Evolutionary conservation across 2,329 filamentous ascomycete species (phyloP), one percentile per base, ranked within the genome.

Genomic region (Onygena corvina): DNA sequence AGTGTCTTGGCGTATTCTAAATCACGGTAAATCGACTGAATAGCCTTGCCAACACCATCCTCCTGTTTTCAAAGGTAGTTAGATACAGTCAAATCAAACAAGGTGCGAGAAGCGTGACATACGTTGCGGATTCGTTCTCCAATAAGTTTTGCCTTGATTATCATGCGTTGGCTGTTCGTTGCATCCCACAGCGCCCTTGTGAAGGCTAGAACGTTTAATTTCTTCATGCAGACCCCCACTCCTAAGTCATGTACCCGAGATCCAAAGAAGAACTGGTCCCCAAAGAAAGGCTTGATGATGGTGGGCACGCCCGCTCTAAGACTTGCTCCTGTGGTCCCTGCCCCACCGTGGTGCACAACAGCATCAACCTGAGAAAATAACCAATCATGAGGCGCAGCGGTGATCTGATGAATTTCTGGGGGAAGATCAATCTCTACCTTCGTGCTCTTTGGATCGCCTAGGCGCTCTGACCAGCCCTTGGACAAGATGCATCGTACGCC

Each of bases 181-280:
- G 85, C 88, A 62, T 93, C 84, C 89, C 88, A 95, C 5, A 98
- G 69, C 0, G 90, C 88, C 51, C 86, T 76, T 12, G 86, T 84
- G 58, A 98, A 90, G 31, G 83, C 77, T 56, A 79, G 84, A n/a
- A 86, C 83, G 18, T 92, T 93, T 71, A 94, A 80, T 66, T 86
- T 92, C 71, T 84, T 88, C 58, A 98, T 74, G 61, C 83, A 86
- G 16, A 94, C 81, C 0, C 92, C 92, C 1, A 96, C 92, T 0
- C 92, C 90, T 4, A 98, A 73, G 60, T 96, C 90, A 64, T 96
- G 88, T 1, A 96, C 84, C 3, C 92, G 77, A 25, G 76, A 79
- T 4, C 88, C 92, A 59, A 94, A 96, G 72, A 98, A 98, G 73
- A 84, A 95, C 63, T 98, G 92, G 59, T 98, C 92, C 3, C 92